Conservation (phyloP, 2,329 filamentous ascomycete genomes). For the Piedraia hortae region DNA sequence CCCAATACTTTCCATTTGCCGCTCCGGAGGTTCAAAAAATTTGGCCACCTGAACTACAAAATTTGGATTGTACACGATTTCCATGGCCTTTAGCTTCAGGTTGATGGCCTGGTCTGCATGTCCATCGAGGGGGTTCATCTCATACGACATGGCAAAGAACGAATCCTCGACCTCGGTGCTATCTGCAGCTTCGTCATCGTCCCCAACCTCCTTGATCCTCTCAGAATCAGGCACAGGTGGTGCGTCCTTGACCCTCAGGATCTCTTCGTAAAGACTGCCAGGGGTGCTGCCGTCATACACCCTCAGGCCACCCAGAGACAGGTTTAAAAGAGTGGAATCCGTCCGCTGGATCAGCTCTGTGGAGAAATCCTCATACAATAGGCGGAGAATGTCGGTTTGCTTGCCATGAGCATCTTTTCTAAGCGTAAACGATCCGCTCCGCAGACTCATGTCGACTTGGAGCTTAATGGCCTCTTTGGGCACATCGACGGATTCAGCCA, state of each 20-base stretch:
- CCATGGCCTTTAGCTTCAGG: conserved; percentile 78
- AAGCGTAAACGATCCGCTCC: conserved; percentile 84
- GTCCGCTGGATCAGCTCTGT: conserved; percentile 72
- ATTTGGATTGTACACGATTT: conserved; percentile 91
- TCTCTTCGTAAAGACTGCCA: conserved; percentile 75
- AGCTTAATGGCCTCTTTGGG: conserved; percentile 81
- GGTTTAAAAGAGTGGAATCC: conserved; percentile 66
- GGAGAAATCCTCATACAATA: conserved; percentile 86
- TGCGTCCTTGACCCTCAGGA: conserved; percentile 82
- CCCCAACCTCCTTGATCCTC: conserved; percentile 20
- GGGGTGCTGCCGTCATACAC: conserved; percentile 90
- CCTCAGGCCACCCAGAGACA: conserved; percentile 75
- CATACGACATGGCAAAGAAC: conserved; percentile 78
- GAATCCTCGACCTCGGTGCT: conserved; percentile 33
- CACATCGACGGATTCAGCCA: conserved; percentile 66
- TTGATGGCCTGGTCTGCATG: conserved; percentile 76
- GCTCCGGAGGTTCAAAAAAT: conserved; percentile 87
- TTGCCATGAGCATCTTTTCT: conserved; percentile 61
- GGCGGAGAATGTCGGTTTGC: conserved; percentile 52
- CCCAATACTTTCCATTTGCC: conserved; percentile 94
- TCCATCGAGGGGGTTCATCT: conserved; percentile 82
- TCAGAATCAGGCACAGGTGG: conserved; percentile 26
- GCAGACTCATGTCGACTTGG: conserved; percentile 75
- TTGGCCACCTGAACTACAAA: conserved; percentile 75
- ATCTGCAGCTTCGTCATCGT: conserved; percentile 17